Evolutionary conservation across 2,329 filamentous ascomycete species (phyloP).

Genomic region (Claviceps lovelessii): DNA sequence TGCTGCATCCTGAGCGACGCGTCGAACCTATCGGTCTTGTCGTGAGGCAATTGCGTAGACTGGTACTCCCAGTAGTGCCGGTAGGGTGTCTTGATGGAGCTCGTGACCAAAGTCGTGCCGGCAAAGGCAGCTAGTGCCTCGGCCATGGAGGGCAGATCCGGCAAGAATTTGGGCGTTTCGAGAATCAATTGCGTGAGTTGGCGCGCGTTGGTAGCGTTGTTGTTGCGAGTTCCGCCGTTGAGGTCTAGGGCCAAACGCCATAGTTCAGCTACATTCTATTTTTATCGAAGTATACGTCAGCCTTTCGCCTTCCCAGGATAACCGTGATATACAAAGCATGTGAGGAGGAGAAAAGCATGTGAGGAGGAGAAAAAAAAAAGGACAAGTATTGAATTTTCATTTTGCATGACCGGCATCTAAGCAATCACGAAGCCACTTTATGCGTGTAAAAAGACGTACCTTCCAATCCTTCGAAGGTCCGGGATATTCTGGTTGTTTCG

Average conservation of each 20-base stretch:
- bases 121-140: slow-evolving; percentile 61
- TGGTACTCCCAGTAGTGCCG: slow-evolving; percentile 35
- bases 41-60: slow-evolving; percentile 20
- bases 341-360: not conserved
- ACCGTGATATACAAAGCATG: not conserved
- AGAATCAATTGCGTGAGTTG: slow-evolving; percentile 41
- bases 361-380: not conserved
- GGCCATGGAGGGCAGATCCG: slow-evolving; percentile 48
- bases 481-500: slow-evolving; percentile 16
- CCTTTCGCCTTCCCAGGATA: not conserved
- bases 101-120: slow-evolving; percentile 50
- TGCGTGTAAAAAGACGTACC: slow-evolving; percentile 6
- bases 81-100: slow-evolving; percentile 45
- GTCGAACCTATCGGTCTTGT: slow-evolving; percentile 43
- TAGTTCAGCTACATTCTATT: slow-evolving; percentile 31
- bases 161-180: slow-evolving; percentile 25
- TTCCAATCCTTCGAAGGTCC: slow-evolving; percentile 35
- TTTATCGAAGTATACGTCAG: slow-evolving; percentile 3
- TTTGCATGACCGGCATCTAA: not conserved
- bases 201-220: slow-evolving; percentile 43
- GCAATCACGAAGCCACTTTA: not conserved
- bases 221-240: slow-evolving; percentile 38
- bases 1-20: slow-evolving; percentile 49
- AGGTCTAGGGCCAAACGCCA: slow-evolving; percentile 44
- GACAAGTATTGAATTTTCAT: too few species aligned